Conservation (phyloP, 1,139 yeast species). For the Sporopachydermia cereana region DNA sequence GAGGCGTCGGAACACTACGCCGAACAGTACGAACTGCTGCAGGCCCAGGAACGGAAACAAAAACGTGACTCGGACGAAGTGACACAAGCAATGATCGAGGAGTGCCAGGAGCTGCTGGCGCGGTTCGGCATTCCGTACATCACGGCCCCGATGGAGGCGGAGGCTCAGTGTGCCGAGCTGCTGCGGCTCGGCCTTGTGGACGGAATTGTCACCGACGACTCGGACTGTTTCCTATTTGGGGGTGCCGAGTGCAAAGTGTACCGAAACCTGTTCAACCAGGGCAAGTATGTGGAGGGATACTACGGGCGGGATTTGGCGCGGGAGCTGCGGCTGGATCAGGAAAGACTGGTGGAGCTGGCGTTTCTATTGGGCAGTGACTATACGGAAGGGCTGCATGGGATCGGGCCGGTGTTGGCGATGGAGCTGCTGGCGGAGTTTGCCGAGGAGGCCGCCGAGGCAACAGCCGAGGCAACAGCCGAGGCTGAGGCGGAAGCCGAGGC, state of each 20-base stretch:
- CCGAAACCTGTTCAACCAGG: constrained; percentile 90
- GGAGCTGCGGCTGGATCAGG: constrained; percentile 54
- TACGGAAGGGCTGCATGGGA: constrained; percentile 80
- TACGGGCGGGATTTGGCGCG: constrained; percentile 43
- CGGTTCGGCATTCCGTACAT: constrained; percentile 89
- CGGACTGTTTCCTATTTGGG: constrained; percentile 93
- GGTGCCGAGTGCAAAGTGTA: constrained; percentile 57
- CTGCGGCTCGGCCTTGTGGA: constrained; percentile 61
- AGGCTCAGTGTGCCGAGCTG: constrained; percentile 90
- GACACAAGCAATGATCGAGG: constrained; percentile 72
- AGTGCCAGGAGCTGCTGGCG: constrained; percentile 76
- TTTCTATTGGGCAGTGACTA: constrained; percentile 85
- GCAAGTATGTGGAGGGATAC: constrained; percentile 85
- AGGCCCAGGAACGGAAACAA: constrained; percentile 51
- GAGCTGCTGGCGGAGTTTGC: constrained; percentile 88
- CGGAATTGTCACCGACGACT: constrained; percentile 94
- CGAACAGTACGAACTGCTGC: constrained; percentile 22
- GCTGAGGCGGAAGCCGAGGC: constrained; percentile 10
- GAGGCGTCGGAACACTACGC: constrained; percentile 1
- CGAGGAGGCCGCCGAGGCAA: constrained; percentile 29
- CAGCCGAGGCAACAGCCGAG: constrained; percentile 16
- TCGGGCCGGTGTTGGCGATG: constrained; percentile 89
- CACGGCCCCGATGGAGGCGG: constrained; percentile 98
- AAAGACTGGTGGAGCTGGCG: constrained; percentile 65
- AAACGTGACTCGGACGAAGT: constrained; percentile 88